Evolutionary conservation across 108 stramenopile genomes (phyloP).

Genomic region (Parietichytrium sp.): DNA sequence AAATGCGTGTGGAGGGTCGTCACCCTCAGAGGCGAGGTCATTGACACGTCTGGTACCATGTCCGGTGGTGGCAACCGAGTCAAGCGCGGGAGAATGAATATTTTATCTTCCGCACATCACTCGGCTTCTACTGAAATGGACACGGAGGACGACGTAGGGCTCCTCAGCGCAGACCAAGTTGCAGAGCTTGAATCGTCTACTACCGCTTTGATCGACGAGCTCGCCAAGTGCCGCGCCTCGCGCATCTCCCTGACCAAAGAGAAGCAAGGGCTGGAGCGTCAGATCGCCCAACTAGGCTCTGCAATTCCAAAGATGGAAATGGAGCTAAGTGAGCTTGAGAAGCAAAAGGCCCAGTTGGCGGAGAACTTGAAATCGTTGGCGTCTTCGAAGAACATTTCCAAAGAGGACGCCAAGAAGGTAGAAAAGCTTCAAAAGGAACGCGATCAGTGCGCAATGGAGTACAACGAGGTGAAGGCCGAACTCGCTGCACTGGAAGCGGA

Average conservation of each 20-base stretch:
- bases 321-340: slow-evolving; percentile 78
- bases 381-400: slow-evolving; percentile 66
- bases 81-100: slow-evolving; percentile 76
- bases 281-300: slow-evolving; percentile 67
- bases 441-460: slow-evolving; percentile 59
- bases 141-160: slow-evolving; percentile 50
- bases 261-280: slow-evolving; percentile 64
- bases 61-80: slow-evolving; percentile 87
- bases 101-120: slow-evolving; percentile 40
- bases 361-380: slow-evolving; percentile 74
- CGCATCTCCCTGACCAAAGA: slow-evolving; percentile 58
- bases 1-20: slow-evolving; percentile 86
- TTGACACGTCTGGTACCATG: slow-evolving; percentile 97
- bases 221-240: background rate
- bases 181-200: slow-evolving; percentile 55
- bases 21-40: slow-evolving; percentile 85
- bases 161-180: slow-evolving; percentile 56
- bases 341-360: slow-evolving; percentile 73
- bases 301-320: slow-evolving; percentile 74
- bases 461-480: background rate
- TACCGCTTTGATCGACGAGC: background rate
- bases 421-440: slow-evolving; percentile 64
- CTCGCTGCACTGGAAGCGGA: slow-evolving; percentile 45
- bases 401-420: slow-evolving; percentile 67
- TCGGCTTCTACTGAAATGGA: slow-evolving; percentile 51